Evolutionary conservation across 805 yeast genomes (phyloP), one percentile per base, ranked within the genome.

Genomic region (Tetrapisispora arboricola): DNA sequence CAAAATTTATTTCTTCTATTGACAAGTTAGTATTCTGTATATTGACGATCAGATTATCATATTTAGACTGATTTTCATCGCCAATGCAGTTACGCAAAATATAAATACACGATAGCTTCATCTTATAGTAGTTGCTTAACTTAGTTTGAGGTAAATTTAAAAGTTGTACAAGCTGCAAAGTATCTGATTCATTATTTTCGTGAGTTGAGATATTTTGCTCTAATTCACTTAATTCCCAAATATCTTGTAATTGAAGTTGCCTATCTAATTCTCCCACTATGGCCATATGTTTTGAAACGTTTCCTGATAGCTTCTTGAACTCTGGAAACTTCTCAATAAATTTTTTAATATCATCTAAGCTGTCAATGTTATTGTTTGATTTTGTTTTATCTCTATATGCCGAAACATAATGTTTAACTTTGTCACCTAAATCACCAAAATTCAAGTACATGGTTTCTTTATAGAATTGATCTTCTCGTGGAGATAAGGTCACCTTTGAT

Each of bases 301-400:
- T 90, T 26, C 85, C 78, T 10, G 94, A 83, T 26, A 90, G 67
- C 55, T 84, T 86, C 49, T 86, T 80, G 59, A 84, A 88, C 58
- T 92, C 98, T 1, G 99, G 99, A 54, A 83, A 87, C 47, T 85
- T 85, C 44, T 88, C 95, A 42, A 92, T 78, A 53, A 90, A 84
- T 51, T 78, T 77, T 60, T 90, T 92, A 76, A 92, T 83, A 54
- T 92, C 98, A 16, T 84, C 78, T 35, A 92, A 76, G 28, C 92
- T 79, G 48, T 78, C 78, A 46, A 90, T 72, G 46, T 79, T 77
- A 36, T 51, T 56, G 39, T 78, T 76, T 17, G 80, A 73, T 51
- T 87, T 83, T 1, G 96, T 84, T 54, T 83, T 84, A 17, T 68
- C 58, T 55, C 86, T 90, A 61, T 87, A 92, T 34, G 76, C 79